Evolutionary conservation across 2,329 filamentous ascomycete genomes (phyloP).

Genomic region (Ophiostoma sp.): DNA sequence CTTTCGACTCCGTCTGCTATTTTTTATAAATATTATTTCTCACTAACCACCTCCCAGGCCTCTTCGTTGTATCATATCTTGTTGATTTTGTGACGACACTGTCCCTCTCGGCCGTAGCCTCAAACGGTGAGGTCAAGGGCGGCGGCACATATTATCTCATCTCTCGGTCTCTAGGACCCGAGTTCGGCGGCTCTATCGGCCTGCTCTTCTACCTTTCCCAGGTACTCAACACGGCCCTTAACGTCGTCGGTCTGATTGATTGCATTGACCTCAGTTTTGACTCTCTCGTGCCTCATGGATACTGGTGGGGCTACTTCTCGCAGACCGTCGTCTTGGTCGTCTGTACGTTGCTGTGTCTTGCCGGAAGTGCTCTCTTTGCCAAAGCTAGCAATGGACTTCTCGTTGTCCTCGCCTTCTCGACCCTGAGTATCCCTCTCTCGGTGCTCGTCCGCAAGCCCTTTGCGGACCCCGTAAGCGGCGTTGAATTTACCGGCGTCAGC

Average conservation of each 20-base stretch:
- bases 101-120: slow-evolving; percentile 84
- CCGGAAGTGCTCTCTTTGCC: slow-evolving; percentile 77
- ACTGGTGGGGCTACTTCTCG: slow-evolving; percentile 76
- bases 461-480: slow-evolving; percentile 57
- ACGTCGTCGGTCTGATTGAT: slow-evolving; percentile 81
- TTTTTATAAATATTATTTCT: background rate
- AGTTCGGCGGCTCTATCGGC: slow-evolving; percentile 87
- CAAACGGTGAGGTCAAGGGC: slow-evolving; percentile 84
- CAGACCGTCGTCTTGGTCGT: slow-evolving; percentile 68
- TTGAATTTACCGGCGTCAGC: slow-evolving; percentile 78
- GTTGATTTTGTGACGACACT: slow-evolving; percentile 83
- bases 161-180: slow-evolving; percentile 78
- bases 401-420: slow-evolving; percentile 68
- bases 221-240: slow-evolving; percentile 82
- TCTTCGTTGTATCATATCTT: slow-evolving; percentile 73
- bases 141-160: slow-evolving; percentile 89
- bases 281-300: slow-evolving; percentile 64
- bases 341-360: slow-evolving; percentile 74
- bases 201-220: slow-evolving; percentile 90
- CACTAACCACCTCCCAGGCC: slow-evolving; percentile 47
- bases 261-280: slow-evolving; percentile 78
- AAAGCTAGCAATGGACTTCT: slow-evolving; percentile 77
- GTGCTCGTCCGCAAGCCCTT: slow-evolving; percentile 69
- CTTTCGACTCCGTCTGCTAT: background rate
- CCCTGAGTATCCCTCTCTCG: slow-evolving; percentile 81